Percentiles rank a stretch among this genome's conserved stretches.
phyloP scores from a whole-genome alignment of 2,329 filamentous ascomycete genomes.

The Exophiala xenobiotica region DNA sequence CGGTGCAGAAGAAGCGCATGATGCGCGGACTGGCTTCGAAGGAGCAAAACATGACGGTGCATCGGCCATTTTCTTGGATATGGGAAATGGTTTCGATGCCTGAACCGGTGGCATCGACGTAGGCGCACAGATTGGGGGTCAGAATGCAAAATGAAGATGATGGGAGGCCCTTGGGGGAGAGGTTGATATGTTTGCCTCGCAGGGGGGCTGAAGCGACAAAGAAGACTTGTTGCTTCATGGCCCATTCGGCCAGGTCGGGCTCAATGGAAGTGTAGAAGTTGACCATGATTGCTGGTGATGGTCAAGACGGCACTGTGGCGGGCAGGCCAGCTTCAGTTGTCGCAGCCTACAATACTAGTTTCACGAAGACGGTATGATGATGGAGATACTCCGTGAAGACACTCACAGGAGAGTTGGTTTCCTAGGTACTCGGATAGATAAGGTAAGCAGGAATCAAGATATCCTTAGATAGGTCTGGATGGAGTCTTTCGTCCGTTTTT shows the following conservation, averaged over 20 bases:
- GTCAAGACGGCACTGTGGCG: no score
- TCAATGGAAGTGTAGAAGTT: slow-evolving; percentile 58
- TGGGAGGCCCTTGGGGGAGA: slow-evolving; percentile 70
- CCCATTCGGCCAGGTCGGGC: slow-evolving; percentile 60
- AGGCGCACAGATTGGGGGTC: slow-evolving; percentile 48
- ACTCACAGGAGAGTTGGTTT: no score
- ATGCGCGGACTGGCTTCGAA: slow-evolving; percentile 61
- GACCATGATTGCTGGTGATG: no score
- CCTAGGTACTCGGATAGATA: no score
- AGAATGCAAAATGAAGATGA: slow-evolving; percentile 63
- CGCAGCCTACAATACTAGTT: no score
- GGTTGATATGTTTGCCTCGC: slow-evolving; percentile 65
- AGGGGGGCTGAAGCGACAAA: slow-evolving; percentile 71
- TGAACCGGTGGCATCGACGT: slow-evolving; percentile 72
- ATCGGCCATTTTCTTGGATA: slow-evolving; percentile 70
- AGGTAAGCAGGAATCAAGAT: no score
- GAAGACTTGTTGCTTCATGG: slow-evolving; percentile 67
- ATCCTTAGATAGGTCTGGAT: no score
- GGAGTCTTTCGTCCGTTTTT: no score
- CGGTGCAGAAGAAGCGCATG: slow-evolving; percentile 62
- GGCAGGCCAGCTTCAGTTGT: no score
- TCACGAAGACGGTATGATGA: no score
- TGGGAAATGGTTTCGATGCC: slow-evolving; percentile 74
- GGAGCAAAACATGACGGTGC: slow-evolving; percentile 71
- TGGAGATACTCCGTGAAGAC: no score